A percentile compares a stretch with the other conserved stretches of the same genome.
Conservation (phyloP, 257 asterid genomes). For the Scutellaria minor region DNA sequence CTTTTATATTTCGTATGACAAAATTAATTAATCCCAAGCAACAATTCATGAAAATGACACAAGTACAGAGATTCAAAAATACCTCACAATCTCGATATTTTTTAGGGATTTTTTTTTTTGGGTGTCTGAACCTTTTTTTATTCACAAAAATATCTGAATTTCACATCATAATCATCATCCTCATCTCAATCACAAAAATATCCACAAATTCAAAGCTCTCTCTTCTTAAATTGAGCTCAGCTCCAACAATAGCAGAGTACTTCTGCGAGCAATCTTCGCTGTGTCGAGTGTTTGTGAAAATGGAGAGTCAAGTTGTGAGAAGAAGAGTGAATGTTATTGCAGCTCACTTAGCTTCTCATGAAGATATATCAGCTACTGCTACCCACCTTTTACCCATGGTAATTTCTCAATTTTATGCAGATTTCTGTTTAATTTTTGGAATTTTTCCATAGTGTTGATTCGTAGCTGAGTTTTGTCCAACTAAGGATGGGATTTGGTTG, state of each 20-base stretch:
- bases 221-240: slow-evolving; percentile 34
- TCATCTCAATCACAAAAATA: slow-evolving; percentile 31
- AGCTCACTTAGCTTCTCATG: slow-evolving; percentile 59
- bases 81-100: slow-evolving; percentile 22
- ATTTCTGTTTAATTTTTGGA: not conserved
- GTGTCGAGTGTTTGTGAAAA: slow-evolving; percentile 25
- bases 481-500: not conserved
- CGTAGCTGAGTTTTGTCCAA: not conserved
- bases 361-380: slow-evolving; percentile 71
- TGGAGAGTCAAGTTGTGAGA: slow-evolving; percentile 66
- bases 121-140: not conserved
- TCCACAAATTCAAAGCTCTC: not conserved
- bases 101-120: slow-evolving; percentile 29
- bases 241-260: not conserved
- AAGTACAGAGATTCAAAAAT: not conserved
- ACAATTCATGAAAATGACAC: not conserved
- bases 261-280: not conserved
- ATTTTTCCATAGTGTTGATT: not conserved
- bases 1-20: no score
- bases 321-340: slow-evolving; percentile 67
- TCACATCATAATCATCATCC: slow-evolving; percentile 36
- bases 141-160: slow-evolving; percentile 41
- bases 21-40: no score
- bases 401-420: not conserved
- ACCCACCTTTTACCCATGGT: slow-evolving; percentile 84